Evolutionary conservation across 2,329 filamentous ascomycete genomes (phyloP).

Genomic region (Hymenoscyphus fructigenus): DNA sequence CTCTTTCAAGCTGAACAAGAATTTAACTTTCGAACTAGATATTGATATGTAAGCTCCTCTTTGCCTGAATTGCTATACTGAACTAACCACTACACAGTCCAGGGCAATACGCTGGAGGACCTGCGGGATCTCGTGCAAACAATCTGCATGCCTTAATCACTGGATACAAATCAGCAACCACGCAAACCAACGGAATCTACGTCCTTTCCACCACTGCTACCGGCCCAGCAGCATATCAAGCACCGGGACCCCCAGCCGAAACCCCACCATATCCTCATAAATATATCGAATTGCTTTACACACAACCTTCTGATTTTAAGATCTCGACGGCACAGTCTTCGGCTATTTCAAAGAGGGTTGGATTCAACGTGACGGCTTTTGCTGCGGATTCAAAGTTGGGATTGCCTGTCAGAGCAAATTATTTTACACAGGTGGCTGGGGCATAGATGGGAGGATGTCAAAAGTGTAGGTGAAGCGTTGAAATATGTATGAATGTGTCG

Average conservation of each 20-base stretch:
- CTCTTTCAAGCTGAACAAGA: not conserved
- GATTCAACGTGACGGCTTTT: slow-evolving; percentile 21
- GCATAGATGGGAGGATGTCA: not conserved
- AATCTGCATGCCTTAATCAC: slow-evolving; percentile 18
- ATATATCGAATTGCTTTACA: slow-evolving; percentile 18
- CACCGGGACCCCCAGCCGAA: slow-evolving; percentile 19
- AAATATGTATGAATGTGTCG: too few relatives aligned
- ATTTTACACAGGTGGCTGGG: slow-evolving; percentile 13
- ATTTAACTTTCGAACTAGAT: slow-evolving; percentile 11
- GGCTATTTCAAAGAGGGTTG: slow-evolving; percentile 15
- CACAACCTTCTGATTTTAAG: slow-evolving; percentile 16
- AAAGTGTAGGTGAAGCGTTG: not conserved
- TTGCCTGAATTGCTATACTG: not conserved
- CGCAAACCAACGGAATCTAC: slow-evolving; percentile 8
- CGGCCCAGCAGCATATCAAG: slow-evolving; percentile 16
- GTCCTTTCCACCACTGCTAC: slow-evolving; percentile 16
- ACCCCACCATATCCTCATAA: slow-evolving; percentile 19
- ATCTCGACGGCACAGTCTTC: slow-evolving; percentile 13
- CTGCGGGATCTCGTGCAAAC: slow-evolving; percentile 11
- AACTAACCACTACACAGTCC: not conserved
- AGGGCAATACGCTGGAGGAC: not conserved
- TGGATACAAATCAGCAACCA: slow-evolving; percentile 17
- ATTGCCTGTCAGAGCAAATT: slow-evolving; percentile 17
- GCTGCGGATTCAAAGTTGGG: slow-evolving; percentile 12
- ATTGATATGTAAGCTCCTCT: slow-evolving; percentile 16